Base-by-base conservation (phyloP, 805 yeast genomes). In the Ogataea saltuana region DNA sequence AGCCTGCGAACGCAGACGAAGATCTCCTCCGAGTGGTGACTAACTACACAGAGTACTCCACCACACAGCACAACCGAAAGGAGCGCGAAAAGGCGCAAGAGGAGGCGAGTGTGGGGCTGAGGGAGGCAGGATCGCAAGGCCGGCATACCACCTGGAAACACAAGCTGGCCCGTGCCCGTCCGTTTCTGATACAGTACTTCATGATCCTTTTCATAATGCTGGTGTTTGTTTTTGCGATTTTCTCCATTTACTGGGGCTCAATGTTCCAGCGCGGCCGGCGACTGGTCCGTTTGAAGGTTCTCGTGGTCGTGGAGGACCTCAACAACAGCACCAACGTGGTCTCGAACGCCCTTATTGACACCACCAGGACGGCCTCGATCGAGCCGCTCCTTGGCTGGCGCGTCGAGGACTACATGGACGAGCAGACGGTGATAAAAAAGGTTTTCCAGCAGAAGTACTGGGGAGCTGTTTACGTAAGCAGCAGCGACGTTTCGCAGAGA, bases 381-480 rank as follows among this genome's bases (percentile, higher is more conserved):
- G 32, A 43, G n/a, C 7, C 36, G 1, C 44, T 47, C 3, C 73
- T 72, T 1, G 61, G 61, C 16, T 73, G 80, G 78, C 49, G 50
- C 6, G 41, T 71, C 17, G 56, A 48, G 37, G 57, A 67, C n/a
- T 44, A 36, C 37, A 46, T 54, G 25, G 35, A 38, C 4, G 64
- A 59, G 25, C 68, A 68, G 4, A 74, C 75, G 49, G 57, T 81
- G 16, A 26, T 60, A 30, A 52, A 70, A 25, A 63, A 64, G 41
- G 71, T 85, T 3, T 78, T 75, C 52, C 74, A 73, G 40, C 77
- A 81, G 59, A 54, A 73, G 13, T 82, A 72, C 54, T 85, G 91
- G 93, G 72, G 76, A 18, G 75, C 83, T 0, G 64, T 83, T 26
- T 75, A 78, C 48, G 76, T 84, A 25, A 54, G 59, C 16, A 61